phyloP scores from a whole-genome alignment of 257 asterid genomes.

The Penstemon davidsonii region DNA sequence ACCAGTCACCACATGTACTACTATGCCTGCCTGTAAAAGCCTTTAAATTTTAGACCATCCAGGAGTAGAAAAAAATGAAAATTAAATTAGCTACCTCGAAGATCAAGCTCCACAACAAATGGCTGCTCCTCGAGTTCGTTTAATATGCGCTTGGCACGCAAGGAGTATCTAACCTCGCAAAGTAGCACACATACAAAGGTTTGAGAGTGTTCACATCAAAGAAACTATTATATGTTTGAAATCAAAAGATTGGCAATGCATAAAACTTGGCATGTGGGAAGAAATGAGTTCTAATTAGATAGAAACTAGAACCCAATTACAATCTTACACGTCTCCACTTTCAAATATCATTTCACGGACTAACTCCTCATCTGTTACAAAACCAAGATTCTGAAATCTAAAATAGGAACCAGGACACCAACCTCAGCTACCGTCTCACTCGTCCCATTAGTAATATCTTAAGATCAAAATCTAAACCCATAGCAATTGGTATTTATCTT shows the following conservation, averaged over 20 bases:
- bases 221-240: not conserved
- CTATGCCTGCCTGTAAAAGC: not conserved
- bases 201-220: not conserved
- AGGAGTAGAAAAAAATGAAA: not conserved
- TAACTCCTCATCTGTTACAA: not conserved
- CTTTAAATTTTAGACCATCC: not conserved
- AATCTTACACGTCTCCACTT: not conserved
- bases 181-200: constrained; percentile 22
- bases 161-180: constrained; percentile 57
- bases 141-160: constrained; percentile 68
- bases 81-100: constrained; percentile 53
- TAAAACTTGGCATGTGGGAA: not conserved
- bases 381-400: not conserved
- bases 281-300: not conserved
- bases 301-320: not conserved
- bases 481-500: not conserved
- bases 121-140: constrained; percentile 75
- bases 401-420: not conserved
- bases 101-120: constrained; percentile 96
- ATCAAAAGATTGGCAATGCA: constrained; percentile 4
- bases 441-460: not conserved
- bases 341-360: not conserved
- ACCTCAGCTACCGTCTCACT: not conserved
- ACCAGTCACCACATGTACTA: constrained; percentile 4
- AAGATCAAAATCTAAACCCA: not conserved